Evolutionary conservation across 2,329 filamentous ascomycete species (phyloP), one percentile per base, ranked within the genome.

Genomic region (Calcarisporium arbuscula): DNA sequence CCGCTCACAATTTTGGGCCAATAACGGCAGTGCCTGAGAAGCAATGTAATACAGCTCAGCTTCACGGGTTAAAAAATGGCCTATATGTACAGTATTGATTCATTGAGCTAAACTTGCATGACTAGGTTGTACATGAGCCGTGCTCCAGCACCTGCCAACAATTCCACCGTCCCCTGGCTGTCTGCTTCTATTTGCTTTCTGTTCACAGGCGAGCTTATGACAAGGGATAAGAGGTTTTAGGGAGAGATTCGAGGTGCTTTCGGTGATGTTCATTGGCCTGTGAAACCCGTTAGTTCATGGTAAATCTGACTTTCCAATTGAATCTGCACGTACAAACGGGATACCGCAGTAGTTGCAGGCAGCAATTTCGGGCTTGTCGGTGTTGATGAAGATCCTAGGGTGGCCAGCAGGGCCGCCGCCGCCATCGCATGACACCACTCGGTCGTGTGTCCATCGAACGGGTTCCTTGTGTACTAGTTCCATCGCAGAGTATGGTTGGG

Each of bases 401-500:
- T 98, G 92, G 28, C 92, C 92, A 36, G 85, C 68, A 20, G 89
- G 82, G 29, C 90, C 92, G 48, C 89, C 89, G 39, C 90, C 92
- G 39, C 92, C 92, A 53, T 96, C 89, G 58, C 92, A 98, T 28
- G 80, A 80, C 33, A 94, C 90, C 31, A 85, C 64, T 42, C 80
- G 77, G 44, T 85, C 75, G 57, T 95, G 82, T 40, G 82, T 85
- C 90, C 92, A 98, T 60, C 78, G 76, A 22, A 98, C 92, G 15
- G 89, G 90, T 64, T 95, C 84, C 70, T 89, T 82, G 73, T 98
- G 92, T 54, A 96, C 89, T 60, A 98, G 77, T 49, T 94, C 86
- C 54, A 98, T 98, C 43, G 92, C 92, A 20, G 92, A 82, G 54
- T 80, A 73, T 19, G 92, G 84, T 67, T 82, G 84, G 45, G 92